These are phyloP conservation scores for Venturia oleaginea DNA, from an alignment of 2,329 filamentous ascomycete genomes.

Conservation along the genomic window DNA sequence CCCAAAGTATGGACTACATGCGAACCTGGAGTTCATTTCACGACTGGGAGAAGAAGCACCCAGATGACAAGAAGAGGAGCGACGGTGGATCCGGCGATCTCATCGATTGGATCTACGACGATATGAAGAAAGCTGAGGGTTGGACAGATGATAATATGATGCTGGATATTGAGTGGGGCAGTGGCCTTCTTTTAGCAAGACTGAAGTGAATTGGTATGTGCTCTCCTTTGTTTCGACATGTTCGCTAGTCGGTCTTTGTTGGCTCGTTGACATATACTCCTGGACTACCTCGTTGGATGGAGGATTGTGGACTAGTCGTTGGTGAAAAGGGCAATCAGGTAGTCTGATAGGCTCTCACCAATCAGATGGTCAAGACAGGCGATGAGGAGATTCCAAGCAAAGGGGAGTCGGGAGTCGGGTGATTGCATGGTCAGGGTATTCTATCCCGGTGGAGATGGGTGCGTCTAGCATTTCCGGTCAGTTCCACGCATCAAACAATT, in stretches of 20 bases:
- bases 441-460: no score
- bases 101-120: conserved; percentile 53
- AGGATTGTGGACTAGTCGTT: no score
- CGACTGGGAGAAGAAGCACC: conserved; percentile 50
- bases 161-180: conserved; percentile 54
- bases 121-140: conserved; percentile 43
- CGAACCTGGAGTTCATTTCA: conserved; percentile 52
- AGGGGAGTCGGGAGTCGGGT: no score
- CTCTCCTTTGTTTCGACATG: not conserved
- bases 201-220: conserved; percentile 16
- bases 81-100: conserved; percentile 52
- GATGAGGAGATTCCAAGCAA: no score
- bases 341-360: no score
- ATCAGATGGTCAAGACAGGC: no score
- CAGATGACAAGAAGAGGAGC: conserved; percentile 38
- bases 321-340: no score
- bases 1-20: conserved; percentile 51
- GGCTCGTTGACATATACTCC: not conserved
- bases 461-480: no score
- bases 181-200: conserved; percentile 48
- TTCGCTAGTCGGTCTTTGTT: not conserved
- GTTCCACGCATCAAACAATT: no score
- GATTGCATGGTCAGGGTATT: no score
- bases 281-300: no score
- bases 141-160: conserved; percentile 44